Percentiles rank a stretch among this genome's conserved stretches.
Evolutionary conservation across 495 filamentous ascomycete species (phyloP).

Genomic region (Elasticomyces elasticus): DNA sequence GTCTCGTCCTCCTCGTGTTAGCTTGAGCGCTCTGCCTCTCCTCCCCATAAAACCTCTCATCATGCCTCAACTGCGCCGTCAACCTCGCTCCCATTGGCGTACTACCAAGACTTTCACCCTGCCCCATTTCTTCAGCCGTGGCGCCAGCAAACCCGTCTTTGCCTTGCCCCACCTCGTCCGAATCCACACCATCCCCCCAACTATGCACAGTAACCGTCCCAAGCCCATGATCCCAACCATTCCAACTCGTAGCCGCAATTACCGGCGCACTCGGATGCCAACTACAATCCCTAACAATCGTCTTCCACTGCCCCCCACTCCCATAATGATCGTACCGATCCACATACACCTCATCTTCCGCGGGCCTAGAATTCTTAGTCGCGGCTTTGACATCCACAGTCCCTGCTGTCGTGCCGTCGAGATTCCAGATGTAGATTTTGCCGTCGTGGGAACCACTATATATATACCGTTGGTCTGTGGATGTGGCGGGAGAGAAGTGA

Average conservation of each 20-base stretch:
- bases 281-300: constrained; percentile 82
- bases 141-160: constrained; percentile 3
- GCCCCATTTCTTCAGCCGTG: neutral
- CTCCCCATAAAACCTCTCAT: constrained; percentile 18
- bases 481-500: constrained; percentile 84
- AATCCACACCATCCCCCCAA: constrained; percentile 55
- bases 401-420: constrained; percentile 79
- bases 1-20: constrained; percentile 1
- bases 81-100: constrained; percentile 21
- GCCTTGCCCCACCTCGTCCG: constrained; percentile 46
- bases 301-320: constrained; percentile 49
- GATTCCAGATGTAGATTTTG: constrained; percentile 80
- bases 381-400: constrained; percentile 61
- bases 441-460: constrained; percentile 86
- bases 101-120: constrained; percentile 8
- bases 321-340: constrained; percentile 29
- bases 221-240: constrained; percentile 55
- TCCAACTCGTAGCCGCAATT: constrained; percentile 77
- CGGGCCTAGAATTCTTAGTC: constrained; percentile 50
- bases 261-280: constrained; percentile 92
- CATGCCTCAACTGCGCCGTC: constrained; percentile 18
- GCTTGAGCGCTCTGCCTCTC: neutral
- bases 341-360: constrained; percentile 31
- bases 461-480: constrained; percentile 84
- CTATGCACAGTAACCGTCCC: constrained; percentile 70